Evolutionary conservation across 768 basidiomycete genomes (phyloP), one percentile per base, ranked within the genome.

Genomic region (Pisolithus tinctorius): DNA sequence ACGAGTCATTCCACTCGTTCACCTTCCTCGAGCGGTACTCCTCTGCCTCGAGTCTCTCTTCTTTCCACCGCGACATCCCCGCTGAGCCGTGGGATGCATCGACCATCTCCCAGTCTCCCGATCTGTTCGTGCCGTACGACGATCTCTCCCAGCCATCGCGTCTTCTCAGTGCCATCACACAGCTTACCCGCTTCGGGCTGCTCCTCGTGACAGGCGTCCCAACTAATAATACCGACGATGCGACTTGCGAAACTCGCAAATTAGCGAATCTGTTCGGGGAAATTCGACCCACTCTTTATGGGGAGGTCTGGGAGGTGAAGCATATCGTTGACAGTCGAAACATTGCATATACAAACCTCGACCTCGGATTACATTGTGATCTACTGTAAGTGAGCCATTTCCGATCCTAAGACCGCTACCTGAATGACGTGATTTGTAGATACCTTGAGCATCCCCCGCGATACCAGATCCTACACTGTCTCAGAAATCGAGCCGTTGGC

Each of bases 341-440:
- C 65, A 92, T 99, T 50, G 95, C 95, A 4, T 97, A 96, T 65
- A 99, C 95, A 11, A 84, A 93, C 64, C 74, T 96, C 25, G 78
- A 89, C 58, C 74, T 99, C 8, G 94, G 86, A 0, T 63, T 94
- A 20, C 94, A 97, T 61, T 90, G 91, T 87, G 95, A 98, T 70
- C 72, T 98, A 0, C 69, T 88, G 92, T 94, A 62, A 56, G 91
- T 76, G 10, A 34, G 23, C n/a, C n/a, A 11, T 4, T 37, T 34
- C 40, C 13, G 26, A 9, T 13, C 8, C 25, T 34, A 17, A 47
- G 23, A 4, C 26, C 4, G 10, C 38, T 4, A 20, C 3, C 30
- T 3, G 26, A 51, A 51, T 41, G 58, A 64, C 50, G 11, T 49
- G 31, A 50, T 20, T 20, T 20, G 20, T 31, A 94, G 93, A 48